These are phyloP conservation scores for Mariannaea sp. DNA, from an alignment of 2,329 filamentous ascomycete genomes.

Conservation along the genomic window DNA sequence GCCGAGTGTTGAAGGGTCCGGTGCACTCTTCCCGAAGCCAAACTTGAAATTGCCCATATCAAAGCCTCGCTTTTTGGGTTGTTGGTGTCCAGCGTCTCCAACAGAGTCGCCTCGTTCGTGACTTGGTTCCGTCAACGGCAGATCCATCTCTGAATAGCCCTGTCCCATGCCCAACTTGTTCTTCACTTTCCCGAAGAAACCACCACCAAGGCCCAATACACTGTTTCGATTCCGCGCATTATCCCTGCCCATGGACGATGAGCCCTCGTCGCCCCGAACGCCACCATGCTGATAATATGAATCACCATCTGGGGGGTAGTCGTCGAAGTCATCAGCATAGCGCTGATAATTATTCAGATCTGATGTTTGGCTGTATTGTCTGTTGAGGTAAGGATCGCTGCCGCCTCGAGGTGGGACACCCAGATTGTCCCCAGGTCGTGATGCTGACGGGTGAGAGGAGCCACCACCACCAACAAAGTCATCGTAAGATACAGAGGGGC, in stretches of 20 bases:
- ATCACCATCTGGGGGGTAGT: slow-evolving; percentile 76
- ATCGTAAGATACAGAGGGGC: slow-evolving; percentile 92
- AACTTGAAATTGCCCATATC: slow-evolving; percentile 85
- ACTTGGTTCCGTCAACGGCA: slow-evolving; percentile 82
- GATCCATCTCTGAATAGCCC: slow-evolving; percentile 96
- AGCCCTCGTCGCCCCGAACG: slow-evolving; percentile 61
- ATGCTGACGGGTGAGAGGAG: slow-evolving; percentile 44
- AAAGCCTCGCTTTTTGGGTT: slow-evolving; percentile 53
- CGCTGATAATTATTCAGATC: slow-evolving; percentile 86
- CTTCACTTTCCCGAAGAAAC: slow-evolving; percentile 84
- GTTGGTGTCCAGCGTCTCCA: slow-evolving; percentile 51
- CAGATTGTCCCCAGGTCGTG: slow-evolving; percentile 45
- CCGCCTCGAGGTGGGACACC: slow-evolving; percentile 23
- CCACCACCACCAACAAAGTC: slow-evolving; percentile 80
- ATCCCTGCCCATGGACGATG: slow-evolving; percentile 43
- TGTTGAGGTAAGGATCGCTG: slow-evolving; percentile 52
- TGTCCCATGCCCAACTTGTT: slow-evolving; percentile 87
- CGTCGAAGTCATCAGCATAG: slow-evolving; percentile 87
- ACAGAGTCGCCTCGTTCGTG: slow-evolving; percentile 44
- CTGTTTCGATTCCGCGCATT: slow-evolving; percentile 82
- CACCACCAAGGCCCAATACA: slow-evolving; percentile 83
- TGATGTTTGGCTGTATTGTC: slow-evolving; percentile 74
- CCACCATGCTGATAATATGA: slow-evolving; percentile 82
- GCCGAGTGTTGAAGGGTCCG: slow-evolving; percentile 87
- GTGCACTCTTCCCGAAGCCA: slow-evolving; percentile 81